Conservation (phyloP, 202 grass and related monocot genomes). For the Carex arenaria region DNA sequence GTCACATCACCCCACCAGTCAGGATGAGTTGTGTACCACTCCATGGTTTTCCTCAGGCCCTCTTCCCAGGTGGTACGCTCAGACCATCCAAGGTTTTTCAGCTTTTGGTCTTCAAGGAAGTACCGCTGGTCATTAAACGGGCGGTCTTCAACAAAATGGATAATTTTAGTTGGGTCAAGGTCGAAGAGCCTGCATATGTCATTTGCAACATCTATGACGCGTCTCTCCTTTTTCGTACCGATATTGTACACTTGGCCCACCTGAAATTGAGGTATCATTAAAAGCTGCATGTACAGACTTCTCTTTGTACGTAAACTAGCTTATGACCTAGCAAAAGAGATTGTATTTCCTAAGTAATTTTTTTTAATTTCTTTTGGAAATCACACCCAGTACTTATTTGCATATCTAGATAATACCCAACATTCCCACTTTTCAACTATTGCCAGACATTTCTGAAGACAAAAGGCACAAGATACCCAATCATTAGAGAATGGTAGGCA, state of each 20-base stretch:
- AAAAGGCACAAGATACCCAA: not conserved
- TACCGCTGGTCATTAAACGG: constrained; percentile 54
- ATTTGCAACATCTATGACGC: constrained; percentile 33
- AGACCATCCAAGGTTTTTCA: constrained; percentile 47
- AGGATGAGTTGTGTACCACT: constrained; percentile 41
- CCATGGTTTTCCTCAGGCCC: constrained; percentile 36
- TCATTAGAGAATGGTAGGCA: not conserved
- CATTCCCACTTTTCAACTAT: not conserved
- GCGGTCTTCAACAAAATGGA: constrained; percentile 33
- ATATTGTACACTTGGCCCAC: constrained; percentile 49
- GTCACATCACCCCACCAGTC: constrained; percentile 51
- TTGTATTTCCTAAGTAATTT: not conserved
- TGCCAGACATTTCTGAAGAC: not conserved
- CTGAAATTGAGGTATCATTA: constrained; percentile 15
- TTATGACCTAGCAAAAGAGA: not conserved
- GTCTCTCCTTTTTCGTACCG: constrained; percentile 42
- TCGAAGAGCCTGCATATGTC: constrained; percentile 40
- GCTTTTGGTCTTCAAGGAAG: constrained; percentile 50
- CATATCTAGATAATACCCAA: not conserved
- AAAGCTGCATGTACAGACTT: not conserved
- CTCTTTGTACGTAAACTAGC: not conserved
- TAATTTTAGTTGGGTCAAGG: constrained; percentile 19
- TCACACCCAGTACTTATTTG: not conserved
- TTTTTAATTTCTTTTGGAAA: not conserved
- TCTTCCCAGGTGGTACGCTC: constrained; percentile 47